Percentiles rank a stretch among this genome's conserved stretches.
Evolutionary conservation across 2,329 filamentous ascomycete genomes (phyloP).

Genomic region (Apiospora arundinis): DNA sequence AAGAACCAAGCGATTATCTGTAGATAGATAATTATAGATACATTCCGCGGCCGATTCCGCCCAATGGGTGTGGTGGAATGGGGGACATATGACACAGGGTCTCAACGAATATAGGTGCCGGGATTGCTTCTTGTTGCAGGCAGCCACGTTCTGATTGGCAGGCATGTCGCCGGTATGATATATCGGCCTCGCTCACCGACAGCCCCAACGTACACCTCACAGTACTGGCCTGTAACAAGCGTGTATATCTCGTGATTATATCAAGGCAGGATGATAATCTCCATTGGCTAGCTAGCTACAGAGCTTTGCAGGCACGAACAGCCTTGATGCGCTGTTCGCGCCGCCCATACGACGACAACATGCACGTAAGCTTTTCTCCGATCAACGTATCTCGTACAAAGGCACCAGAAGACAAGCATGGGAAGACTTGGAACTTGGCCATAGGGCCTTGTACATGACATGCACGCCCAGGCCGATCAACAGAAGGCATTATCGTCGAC

Average conservation of each 20-base stretch:
- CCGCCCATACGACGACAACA: no score
- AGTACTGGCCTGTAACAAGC: background rate
- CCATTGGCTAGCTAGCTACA: background rate
- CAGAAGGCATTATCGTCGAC: no score
- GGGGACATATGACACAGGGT: background rate
- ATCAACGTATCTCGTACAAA: background rate
- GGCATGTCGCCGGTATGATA: background rate
- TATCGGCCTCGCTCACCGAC: background rate
- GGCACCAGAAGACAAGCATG: no score
- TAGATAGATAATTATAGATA: conserved; percentile 8
- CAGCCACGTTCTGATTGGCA: background rate
- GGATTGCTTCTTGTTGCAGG: background rate
- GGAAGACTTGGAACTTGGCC: no score
- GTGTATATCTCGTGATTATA: background rate
- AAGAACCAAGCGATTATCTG: background rate
- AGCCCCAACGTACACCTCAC: background rate
- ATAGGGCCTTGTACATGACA: no score
- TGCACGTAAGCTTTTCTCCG: background rate
- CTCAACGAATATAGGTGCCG: background rate
- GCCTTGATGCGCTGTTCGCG: background rate
- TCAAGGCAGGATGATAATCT: background rate
- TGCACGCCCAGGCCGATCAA: no score
- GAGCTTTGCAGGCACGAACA: background rate
- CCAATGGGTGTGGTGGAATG: background rate
- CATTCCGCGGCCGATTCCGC: background rate